phyloP scores from a whole-genome alignment of 2,329 filamentous ascomycete species.

The Nannizziopsis arthrosporioides region DNA sequence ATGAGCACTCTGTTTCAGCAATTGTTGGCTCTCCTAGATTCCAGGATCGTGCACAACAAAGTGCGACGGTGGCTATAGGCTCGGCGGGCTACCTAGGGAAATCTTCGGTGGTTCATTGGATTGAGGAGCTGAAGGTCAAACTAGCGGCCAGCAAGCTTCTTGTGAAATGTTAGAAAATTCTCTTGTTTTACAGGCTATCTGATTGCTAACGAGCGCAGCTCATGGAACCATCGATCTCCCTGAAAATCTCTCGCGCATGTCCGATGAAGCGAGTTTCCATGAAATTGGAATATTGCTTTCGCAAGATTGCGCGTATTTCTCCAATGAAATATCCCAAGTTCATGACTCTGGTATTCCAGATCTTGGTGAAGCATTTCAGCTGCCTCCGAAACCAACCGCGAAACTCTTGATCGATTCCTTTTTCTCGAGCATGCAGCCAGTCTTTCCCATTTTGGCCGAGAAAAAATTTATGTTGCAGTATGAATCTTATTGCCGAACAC shows the following conservation, averaged over 20 bases:
- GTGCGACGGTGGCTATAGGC: conserved; percentile 2
- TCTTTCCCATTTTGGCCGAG: conserved; percentile 30
- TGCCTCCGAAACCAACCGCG: conserved; percentile 24
- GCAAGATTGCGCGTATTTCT: conserved; percentile 27
- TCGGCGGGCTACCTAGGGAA: conserved; percentile 15
- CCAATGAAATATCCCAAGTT: conserved; percentile 21
- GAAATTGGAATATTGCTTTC: conserved; percentile 11
- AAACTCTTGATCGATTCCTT: conserved; percentile 27
- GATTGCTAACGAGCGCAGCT: not conserved
- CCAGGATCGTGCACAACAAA: conserved; percentile 11
- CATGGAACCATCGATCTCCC: not conserved
- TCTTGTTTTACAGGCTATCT: not conserved
- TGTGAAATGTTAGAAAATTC: conserved; percentile 8
- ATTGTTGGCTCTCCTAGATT: conserved; percentile 11
- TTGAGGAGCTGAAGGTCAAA: conserved; percentile 13
- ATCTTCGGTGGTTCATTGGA: conserved; percentile 15
- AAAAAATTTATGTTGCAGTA: conserved; percentile 25
- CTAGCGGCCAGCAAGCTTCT: conserved; percentile 2
- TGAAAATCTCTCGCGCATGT: conserved; percentile 4
- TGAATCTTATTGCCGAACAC: conserved; percentile 19
- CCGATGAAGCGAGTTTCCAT: conserved; percentile 3
- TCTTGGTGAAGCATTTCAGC: conserved; percentile 23
- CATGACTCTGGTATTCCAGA: conserved; percentile 16
- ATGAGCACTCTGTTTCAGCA: conserved; percentile 13
- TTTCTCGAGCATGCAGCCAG: conserved; percentile 28